Base-by-base conservation (phyloP, 495 filamentous ascomycete genomes). In the Platismatia glauca region DNA sequence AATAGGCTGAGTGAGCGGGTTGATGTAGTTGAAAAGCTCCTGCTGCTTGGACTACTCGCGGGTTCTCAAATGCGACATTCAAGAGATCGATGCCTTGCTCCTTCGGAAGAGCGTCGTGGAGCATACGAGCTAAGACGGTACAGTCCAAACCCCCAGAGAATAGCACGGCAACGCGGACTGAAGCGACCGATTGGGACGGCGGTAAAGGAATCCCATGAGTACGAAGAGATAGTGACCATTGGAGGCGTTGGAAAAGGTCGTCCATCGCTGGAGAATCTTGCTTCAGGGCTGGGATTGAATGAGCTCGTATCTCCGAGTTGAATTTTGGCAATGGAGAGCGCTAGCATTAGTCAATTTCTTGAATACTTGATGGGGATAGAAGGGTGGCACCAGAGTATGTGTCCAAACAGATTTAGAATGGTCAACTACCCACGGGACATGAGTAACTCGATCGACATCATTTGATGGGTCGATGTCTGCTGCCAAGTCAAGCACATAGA, bases 21-120 rank as follows among this genome's bases (percentile, higher is more conserved):
- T 66, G 38, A 69, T 71, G 50, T 67, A n/a, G 59, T 48, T 56
- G 64, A 55, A 69, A 70, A 48, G 62, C 62, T 34, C 69, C 68
- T 20, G 79, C 71, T 29, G 81, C 80, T 3, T 74, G 79, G 12
- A 84, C 78, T 7, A 89, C 84, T 27, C 93, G 82, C 0, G 90
- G 90, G 68, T 98, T 98, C 71, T 98, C 89, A 67, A 99, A 99
- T 0, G 91, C 94, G 50, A 99, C 92, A 66, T 99, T 99, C 24
- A 97, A 80, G 0, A 99, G 80, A 69, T 97, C 91, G 63, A 99
- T 87, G 8, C 77, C 75, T 64, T 94, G 84, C 7, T 78, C 70
- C 3, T 69, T 29, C 0, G 90, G 88, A 12, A 96, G 72, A 29
- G 91, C 73, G 34, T 95, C 88, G 67, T 97, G 91, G n/a, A 81